phyloP scores from a whole-genome alignment of 1,139 yeast genomes.

The Saccharomycopsis crataegensis region DNA sequence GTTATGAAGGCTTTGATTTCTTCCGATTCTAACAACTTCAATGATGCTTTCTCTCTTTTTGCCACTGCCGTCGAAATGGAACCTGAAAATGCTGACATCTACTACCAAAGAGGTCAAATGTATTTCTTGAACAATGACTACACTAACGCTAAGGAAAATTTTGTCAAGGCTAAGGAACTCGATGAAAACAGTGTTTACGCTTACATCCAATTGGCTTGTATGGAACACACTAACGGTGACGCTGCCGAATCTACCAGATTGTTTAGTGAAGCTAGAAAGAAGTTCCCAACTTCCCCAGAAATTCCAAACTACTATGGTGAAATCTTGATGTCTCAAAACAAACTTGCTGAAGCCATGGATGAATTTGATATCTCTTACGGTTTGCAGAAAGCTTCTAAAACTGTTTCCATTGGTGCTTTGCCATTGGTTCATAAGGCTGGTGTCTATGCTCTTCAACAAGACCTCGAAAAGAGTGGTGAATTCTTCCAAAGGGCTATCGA shows the following conservation, averaged over 20 bases:
- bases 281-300: slow-evolving; percentile 84
- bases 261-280: slow-evolving; percentile 66
- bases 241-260: slow-evolving; percentile 52
- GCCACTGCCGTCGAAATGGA: slow-evolving; percentile 64
- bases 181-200: slow-evolving; percentile 78
- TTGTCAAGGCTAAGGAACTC: slow-evolving; percentile 65
- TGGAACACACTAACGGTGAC: slow-evolving; percentile 76
- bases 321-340: slow-evolving; percentile 77
- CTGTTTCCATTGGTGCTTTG: slow-evolving; percentile 71
- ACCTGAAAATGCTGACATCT: slow-evolving; percentile 71
- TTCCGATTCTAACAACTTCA: slow-evolving; percentile 63
- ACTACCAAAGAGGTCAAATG: slow-evolving; percentile 93
- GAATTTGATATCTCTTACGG: slow-evolving; percentile 85
- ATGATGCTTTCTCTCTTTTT: slow-evolving; percentile 63
- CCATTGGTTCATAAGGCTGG: slow-evolving; percentile 90
- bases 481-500: slow-evolving; percentile 72
- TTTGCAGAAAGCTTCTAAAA: slow-evolving; percentile 48
- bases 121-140: slow-evolving; percentile 74
- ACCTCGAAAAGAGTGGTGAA: slow-evolving; percentile 52
- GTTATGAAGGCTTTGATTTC: slow-evolving; percentile 77
- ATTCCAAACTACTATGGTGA: slow-evolving; percentile 96
- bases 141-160: slow-evolving; percentile 64
- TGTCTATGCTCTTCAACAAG: slow-evolving; percentile 51
- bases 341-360: slow-evolving; percentile 61
- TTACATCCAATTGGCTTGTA: slow-evolving; percentile 88